phyloP scores from a whole-genome alignment of 257 asterid genomes.

The Capsicum chinense region DNA sequence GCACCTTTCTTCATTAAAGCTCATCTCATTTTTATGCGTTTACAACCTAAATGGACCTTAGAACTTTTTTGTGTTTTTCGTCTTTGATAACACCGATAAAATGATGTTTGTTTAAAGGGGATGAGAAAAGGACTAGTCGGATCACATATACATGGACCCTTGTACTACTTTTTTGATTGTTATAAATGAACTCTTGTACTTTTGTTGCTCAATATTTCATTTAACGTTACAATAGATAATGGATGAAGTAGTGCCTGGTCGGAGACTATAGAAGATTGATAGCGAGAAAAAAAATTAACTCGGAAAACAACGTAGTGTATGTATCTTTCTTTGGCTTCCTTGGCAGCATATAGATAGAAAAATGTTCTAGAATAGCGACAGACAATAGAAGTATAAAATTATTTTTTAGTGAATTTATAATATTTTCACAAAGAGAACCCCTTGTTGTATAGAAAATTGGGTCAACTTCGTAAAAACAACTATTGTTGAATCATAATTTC shows the following conservation, averaged over 20 bases:
- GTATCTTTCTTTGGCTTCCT: neutral
- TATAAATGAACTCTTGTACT: neutral
- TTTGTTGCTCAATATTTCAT: neutral
- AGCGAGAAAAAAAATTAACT: neutral
- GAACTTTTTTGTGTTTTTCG: neutral
- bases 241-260: neutral
- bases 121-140: neutral
- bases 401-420: neutral
- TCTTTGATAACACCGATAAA: neutral
- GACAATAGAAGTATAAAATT: neutral
- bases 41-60: neutral
- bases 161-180: neutral
- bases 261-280: neutral
- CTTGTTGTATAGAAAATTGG: neutral
- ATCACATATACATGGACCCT: neutral
- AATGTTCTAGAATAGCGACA: neutral
- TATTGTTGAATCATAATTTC: constrained; percentile 12
- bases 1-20: neutral
- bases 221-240: constrained; percentile 1
- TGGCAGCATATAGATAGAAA: neutral
- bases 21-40: neutral
- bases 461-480: neutral
- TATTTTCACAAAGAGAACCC: neutral
- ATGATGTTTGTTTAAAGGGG: neutral
- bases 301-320: neutral